phyloP scores from a whole-genome alignment of 176 grass and related monocot species.

The Triticum monococcum region DNA sequence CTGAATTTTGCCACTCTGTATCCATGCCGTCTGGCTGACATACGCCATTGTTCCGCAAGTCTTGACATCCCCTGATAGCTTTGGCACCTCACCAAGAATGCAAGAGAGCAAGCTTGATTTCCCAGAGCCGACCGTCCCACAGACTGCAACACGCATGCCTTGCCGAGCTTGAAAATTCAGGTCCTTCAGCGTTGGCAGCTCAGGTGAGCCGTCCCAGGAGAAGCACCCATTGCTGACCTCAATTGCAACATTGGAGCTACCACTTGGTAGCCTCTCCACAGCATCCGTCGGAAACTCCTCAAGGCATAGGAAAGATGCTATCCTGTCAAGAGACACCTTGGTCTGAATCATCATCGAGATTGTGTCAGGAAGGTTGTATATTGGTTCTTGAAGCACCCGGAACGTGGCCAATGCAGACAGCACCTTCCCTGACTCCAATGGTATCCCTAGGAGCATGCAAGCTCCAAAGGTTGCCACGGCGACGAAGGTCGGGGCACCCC shows the following conservation, averaged over 20 bases:
- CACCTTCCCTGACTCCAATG: slow-evolving; percentile 50
- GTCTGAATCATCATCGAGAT: slow-evolving; percentile 53
- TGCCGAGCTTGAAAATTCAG: slow-evolving; percentile 44
- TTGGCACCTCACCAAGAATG: slow-evolving; percentile 52
- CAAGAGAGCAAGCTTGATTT: slow-evolving; percentile 51
- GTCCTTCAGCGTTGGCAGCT: slow-evolving; percentile 38
- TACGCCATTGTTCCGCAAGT: slow-evolving; percentile 36
- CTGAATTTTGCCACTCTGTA: slow-evolving; percentile 55
- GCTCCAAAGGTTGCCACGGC: slow-evolving; percentile 67
- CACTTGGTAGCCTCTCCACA: slow-evolving; percentile 35
- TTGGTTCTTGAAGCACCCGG: slow-evolving; percentile 44
- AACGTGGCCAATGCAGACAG: slow-evolving; percentile 45
- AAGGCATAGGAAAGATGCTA: slow-evolving; percentile 45
- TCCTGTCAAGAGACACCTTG: slow-evolving; percentile 54
- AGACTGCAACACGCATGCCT: slow-evolving; percentile 41
- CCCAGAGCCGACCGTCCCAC: slow-evolving; percentile 41
- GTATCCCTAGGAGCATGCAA: slow-evolving; percentile 45
- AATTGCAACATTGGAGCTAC: slow-evolving; percentile 43
- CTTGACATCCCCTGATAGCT: slow-evolving; percentile 45
- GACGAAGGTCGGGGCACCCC: slow-evolving; percentile 63
- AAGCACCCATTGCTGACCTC: slow-evolving; percentile 41
- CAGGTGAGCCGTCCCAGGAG: slow-evolving; percentile 34
- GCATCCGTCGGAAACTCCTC: slow-evolving; percentile 39
- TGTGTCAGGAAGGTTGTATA: slow-evolving; percentile 44
- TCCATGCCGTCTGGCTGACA: slow-evolving; percentile 55